Conservation (phyloP, 129 eudicot species). For the Artemisia argyi region DNA sequence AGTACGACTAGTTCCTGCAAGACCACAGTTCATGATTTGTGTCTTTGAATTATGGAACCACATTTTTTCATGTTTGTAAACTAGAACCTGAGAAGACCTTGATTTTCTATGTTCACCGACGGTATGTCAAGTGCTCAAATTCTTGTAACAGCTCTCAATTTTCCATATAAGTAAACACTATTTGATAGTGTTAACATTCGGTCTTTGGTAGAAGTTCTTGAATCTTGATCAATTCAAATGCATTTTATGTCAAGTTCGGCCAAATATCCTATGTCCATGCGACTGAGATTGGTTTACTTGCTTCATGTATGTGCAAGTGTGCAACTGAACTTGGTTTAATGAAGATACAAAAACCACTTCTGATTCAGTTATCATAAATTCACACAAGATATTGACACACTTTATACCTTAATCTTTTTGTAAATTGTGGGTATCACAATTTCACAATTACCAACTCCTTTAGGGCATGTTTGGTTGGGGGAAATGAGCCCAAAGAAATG, state of each 20-base stretch:
- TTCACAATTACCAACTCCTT: too few relatives aligned
- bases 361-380: too few relatives aligned
- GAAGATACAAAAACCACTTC: too few relatives aligned
- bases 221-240: neutral
- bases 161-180: neutral
- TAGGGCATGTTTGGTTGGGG: too few relatives aligned
- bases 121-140: neutral
- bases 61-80: constrained; percentile 6
- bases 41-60: neutral
- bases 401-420: too few relatives aligned
- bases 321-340: too few relatives aligned
- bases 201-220: neutral
- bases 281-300: neutral
- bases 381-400: too few relatives aligned
- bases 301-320: neutral
- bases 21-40: neutral
- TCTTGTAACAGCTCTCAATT: neutral
- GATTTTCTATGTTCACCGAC: neutral
- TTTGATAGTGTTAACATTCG: neutral
- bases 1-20: constrained; percentile 67
- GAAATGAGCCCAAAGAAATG: too few relatives aligned
- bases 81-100: neutral
- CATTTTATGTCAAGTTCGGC: neutral
- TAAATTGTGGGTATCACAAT: too few relatives aligned
- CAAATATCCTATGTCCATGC: neutral